Conservation (phyloP, 2,329 filamentous ascomycete genomes). For the Fusarium compactum region DNA sequence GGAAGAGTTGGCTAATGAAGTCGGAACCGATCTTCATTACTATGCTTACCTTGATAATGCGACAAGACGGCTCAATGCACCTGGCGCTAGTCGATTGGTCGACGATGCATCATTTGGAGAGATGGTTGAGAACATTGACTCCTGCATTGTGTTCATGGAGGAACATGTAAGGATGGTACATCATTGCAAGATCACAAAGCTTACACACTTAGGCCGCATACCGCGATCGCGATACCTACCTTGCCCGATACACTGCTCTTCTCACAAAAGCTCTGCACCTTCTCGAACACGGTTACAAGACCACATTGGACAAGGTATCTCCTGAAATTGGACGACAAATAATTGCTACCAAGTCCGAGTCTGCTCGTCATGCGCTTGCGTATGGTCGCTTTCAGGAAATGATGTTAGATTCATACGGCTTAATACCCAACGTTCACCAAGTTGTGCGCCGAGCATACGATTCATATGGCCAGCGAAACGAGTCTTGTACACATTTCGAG, state of each 20-base stretch:
- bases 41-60: slow-evolving; percentile 94
- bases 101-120: slow-evolving; percentile 87
- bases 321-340: slow-evolving; percentile 68
- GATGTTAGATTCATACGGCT: slow-evolving; percentile 66
- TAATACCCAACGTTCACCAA: slow-evolving; percentile 68
- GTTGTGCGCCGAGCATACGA: slow-evolving; percentile 66
- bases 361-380: slow-evolving; percentile 69
- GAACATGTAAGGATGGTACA: slow-evolving; percentile 71
- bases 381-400: slow-evolving; percentile 72
- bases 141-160: slow-evolving; percentile 93
- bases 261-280: slow-evolving; percentile 75
- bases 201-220: slow-evolving; percentile 74
- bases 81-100: slow-evolving; percentile 87
- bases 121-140: slow-evolving; percentile 87
- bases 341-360: slow-evolving; percentile 67
- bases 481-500: slow-evolving; percentile 59
- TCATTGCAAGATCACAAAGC: not conserved
- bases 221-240: slow-evolving; percentile 87
- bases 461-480: slow-evolving; percentile 60
- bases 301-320: slow-evolving; percentile 65
- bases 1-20: slow-evolving; percentile 81
- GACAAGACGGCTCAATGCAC: slow-evolving; percentile 89
- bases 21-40: slow-evolving; percentile 91
- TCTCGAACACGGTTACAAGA: slow-evolving; percentile 68
- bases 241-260: slow-evolving; percentile 86